Conservation (phyloP, 495 filamentous ascomycete species). For the Lasiosphaeria hispida region DNA sequence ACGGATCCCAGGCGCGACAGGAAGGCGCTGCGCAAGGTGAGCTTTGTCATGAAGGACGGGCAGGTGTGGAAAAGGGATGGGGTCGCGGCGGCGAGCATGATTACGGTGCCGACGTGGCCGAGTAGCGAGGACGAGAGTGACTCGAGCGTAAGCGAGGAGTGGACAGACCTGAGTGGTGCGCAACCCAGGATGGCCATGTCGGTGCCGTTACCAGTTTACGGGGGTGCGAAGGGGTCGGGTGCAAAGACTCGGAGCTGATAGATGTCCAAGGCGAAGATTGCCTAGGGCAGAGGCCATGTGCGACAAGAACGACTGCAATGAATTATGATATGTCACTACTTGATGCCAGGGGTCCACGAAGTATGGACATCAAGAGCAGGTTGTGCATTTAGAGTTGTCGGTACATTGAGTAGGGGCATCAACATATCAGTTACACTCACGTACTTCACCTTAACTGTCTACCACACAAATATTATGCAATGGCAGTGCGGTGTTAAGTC, state of each 20-base stretch:
- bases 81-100: conserved; percentile 16
- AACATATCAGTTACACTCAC: too few relatives aligned
- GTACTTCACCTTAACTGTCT: too few relatives aligned
- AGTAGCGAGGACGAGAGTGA: conserved; percentile 1
- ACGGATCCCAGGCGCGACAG: conserved; percentile 35
- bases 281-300: neutral
- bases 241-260: neutral
- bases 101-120: conserved; percentile 19
- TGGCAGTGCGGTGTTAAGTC: too few relatives aligned
- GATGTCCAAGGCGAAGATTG: neutral
- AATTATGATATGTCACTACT: too few relatives aligned
- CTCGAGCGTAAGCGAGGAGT: conserved; percentile 10
- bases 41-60: conserved; percentile 54
- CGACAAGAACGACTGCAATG: too few relatives aligned
- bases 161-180: conserved; percentile 13
- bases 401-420: too few relatives aligned
- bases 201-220: conserved; percentile 20
- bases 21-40: conserved; percentile 43
- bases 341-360: too few relatives aligned
- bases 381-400: too few relatives aligned
- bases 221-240: neutral
- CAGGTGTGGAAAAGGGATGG: conserved; percentile 38
- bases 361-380: too few relatives aligned
- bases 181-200: conserved; percentile 18
- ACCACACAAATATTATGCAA: too few relatives aligned